phyloP scores from a whole-genome alignment of 1,284 basidiomycete species.

The Mycena sp. region DNA sequence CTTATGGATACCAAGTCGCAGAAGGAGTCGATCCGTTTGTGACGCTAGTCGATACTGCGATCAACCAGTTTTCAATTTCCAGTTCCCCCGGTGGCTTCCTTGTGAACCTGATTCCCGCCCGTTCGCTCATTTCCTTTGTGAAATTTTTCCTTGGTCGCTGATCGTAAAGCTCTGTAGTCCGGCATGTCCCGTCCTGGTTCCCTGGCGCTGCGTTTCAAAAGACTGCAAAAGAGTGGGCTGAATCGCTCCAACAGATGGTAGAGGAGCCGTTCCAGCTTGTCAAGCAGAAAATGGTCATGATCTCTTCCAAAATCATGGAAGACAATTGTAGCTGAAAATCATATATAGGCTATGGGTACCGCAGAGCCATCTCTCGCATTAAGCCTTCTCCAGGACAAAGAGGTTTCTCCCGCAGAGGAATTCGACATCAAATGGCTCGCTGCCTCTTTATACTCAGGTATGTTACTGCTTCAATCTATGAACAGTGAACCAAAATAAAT shows the following conservation, averaged over 20 bases:
- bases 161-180: conserved; percentile 18
- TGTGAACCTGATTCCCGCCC: conserved; percentile 41
- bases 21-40: conserved; percentile 40
- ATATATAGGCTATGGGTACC: conserved; percentile 28
- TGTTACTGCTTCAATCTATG: no score
- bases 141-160: no score
- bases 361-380: conserved; percentile 31
- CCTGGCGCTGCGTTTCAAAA: conserved; percentile 36
- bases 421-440: conserved; percentile 36
- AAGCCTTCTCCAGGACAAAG: no score
- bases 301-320: background rate
- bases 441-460: conserved; percentile 34
- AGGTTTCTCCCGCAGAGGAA: conserved; percentile 27
- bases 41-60: conserved; percentile 33
- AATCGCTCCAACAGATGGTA: conserved; percentile 27
- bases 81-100: conserved; percentile 37
- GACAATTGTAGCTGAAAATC: background rate
- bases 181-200: conserved; percentile 35
- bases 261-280: conserved; percentile 31
- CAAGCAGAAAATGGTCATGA: conserved; percentile 34
- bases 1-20: conserved; percentile 62
- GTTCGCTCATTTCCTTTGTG: conserved; percentile 32
- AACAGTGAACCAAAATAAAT: background rate
- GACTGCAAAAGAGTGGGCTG: conserved; percentile 25
- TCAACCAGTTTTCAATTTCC: conserved; percentile 26